Conservation (phyloP, 2,329 filamentous ascomycete species). For the Botryosphaeria dothidea region DNA sequence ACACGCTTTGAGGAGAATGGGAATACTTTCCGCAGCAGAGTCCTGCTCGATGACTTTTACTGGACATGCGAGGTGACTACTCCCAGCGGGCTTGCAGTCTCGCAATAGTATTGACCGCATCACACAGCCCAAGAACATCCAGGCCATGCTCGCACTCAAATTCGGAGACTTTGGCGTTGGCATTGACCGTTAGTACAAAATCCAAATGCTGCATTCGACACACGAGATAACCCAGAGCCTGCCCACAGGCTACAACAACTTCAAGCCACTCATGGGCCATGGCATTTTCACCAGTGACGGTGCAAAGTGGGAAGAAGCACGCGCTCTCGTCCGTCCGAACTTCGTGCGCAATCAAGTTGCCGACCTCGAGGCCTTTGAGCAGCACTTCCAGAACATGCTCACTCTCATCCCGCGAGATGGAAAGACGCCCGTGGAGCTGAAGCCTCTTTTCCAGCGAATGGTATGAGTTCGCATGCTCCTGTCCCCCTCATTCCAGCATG, state of each 20-base stretch:
- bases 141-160: background rate
- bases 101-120: background rate
- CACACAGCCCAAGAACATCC: background rate
- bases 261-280: slow-evolving; percentile 37
- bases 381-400: slow-evolving; percentile 42
- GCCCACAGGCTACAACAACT: background rate
- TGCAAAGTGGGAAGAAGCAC: slow-evolving; percentile 38
- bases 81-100: background rate
- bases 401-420: slow-evolving; percentile 24
- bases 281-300: slow-evolving; percentile 48
- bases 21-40: background rate
- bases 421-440: slow-evolving; percentile 34
- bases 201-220: background rate
- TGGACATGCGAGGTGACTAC: background rate
- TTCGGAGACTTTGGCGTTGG: background rate
- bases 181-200: background rate
- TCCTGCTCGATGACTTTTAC: background rate
- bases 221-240: background rate
- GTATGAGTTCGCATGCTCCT: background rate
- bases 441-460: slow-evolving; percentile 48
- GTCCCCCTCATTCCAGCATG: background rate
- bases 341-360: slow-evolving; percentile 55
- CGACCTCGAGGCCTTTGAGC: slow-evolving; percentile 60
- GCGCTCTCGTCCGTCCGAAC: slow-evolving; percentile 53
- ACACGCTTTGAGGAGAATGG: background rate